phyloP scores from a whole-genome alignment of 1,284 basidiomycete species.

The Irpex sp. region DNA sequence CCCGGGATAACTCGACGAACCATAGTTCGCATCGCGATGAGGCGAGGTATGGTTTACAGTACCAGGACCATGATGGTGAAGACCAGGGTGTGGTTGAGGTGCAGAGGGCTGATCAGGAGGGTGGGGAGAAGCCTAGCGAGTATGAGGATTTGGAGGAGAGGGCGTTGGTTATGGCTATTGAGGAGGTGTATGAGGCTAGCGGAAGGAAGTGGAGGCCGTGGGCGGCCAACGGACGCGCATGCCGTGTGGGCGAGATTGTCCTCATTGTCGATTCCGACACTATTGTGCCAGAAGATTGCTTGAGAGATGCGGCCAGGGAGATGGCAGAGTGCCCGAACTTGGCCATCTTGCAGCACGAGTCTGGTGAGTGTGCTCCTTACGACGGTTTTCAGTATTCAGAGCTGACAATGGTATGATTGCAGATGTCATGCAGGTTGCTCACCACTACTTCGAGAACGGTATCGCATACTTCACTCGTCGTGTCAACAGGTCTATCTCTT shows the following conservation, averaged over 20 bases:
- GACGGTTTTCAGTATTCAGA: not conserved
- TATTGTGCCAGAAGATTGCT: conserved; percentile 55
- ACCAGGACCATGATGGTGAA: conserved; percentile 31
- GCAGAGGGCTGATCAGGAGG: not conserved
- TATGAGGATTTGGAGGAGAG: conserved; percentile 35
- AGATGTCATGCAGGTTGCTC: conserved; percentile 52
- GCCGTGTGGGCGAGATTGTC: conserved; percentile 41
- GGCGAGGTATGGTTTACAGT: conserved; percentile 31
- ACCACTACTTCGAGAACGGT: conserved; percentile 70
- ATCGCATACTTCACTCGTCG: conserved; percentile 81
- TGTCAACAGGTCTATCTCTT: conserved; percentile 60
- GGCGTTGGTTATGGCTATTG: conserved; percentile 37
- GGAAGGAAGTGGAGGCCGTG: conserved; percentile 35
- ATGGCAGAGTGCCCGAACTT: conserved; percentile 49
- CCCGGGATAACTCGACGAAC: conserved; percentile 9
- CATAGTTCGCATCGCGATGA: conserved; percentile 17
- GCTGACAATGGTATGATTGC: not conserved
- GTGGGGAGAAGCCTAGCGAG: conserved; percentile 10
- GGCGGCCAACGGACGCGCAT: conserved; percentile 39
- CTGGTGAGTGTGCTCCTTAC: conserved; percentile 21
- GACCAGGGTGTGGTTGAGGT: conserved; percentile 25
- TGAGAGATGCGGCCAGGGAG: conserved; percentile 54
- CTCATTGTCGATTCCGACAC: conserved; percentile 54
- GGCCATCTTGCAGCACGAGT: conserved; percentile 50
- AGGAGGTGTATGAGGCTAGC: conserved; percentile 39